Percentiles rank a stretch among this genome's conserved stretches.
phyloP scores from a whole-genome alignment of 2,329 filamentous ascomycete species.

The Ceratocystis papillata region DNA sequence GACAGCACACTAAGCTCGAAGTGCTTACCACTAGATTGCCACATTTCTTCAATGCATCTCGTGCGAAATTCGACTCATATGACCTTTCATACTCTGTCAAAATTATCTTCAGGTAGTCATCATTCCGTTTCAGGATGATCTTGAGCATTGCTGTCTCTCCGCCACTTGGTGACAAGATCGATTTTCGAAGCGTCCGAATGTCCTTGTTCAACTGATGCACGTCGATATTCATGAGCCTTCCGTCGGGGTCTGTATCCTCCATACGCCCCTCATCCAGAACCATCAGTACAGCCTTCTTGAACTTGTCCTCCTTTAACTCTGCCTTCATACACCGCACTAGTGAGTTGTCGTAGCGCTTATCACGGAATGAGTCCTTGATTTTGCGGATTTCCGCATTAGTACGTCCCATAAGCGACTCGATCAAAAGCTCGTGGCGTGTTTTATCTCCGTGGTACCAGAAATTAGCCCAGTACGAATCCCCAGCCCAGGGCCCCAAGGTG shows the following conservation, averaged over 20 bases:
- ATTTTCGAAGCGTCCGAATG: constrained; percentile 56
- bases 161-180: constrained; percentile 62
- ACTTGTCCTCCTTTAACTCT: constrained; percentile 92
- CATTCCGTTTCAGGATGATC: constrained; percentile 70
- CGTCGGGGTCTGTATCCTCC: constrained; percentile 62
- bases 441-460: constrained; percentile 91
- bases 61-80: constrained; percentile 71
- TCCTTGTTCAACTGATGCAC: constrained; percentile 55
- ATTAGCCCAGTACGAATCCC: constrained; percentile 95
- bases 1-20: constrained; percentile 15
- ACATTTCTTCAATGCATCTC: constrained; percentile 78
- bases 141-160: constrained; percentile 81
- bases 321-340: constrained; percentile 77
- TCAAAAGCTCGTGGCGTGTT: constrained; percentile 75
- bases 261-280: constrained; percentile 74
- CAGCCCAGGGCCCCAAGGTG: constrained; percentile 80
- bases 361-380: constrained; percentile 81
- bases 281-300: constrained; percentile 75
- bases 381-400: constrained; percentile 73
- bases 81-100: constrained; percentile 63
- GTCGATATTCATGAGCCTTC: constrained; percentile 49
- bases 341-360: constrained; percentile 82
- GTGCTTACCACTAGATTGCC: constrained; percentile 78
- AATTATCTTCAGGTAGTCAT: constrained; percentile 71
- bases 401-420: constrained; percentile 84